Evolutionary conservation across 495 filamentous ascomycete species (phyloP).

Genomic region (Neohortaea acidophila): DNA sequence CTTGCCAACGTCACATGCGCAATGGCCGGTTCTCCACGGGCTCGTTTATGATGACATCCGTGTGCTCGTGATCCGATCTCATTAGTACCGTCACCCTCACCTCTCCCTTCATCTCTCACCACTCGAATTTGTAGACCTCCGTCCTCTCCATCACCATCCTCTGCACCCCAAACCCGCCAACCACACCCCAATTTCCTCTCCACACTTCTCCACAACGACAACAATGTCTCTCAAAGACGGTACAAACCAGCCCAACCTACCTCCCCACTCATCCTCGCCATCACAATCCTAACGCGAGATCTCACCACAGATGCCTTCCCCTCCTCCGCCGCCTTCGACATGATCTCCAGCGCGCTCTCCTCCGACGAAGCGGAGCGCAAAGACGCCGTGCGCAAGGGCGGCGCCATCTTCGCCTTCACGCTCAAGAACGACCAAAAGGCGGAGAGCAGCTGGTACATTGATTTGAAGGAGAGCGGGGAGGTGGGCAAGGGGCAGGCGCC

Average conservation of each 20-base stretch:
- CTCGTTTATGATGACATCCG: too few relatives aligned
- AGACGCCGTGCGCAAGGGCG: slow-evolving; percentile 64
- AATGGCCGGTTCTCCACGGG: too few relatives aligned
- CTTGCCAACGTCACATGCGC: too few relatives aligned
- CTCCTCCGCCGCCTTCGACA: slow-evolving; percentile 79
- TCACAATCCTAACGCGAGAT: neutral
- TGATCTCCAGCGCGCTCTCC: slow-evolving; percentile 64
- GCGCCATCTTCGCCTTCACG: slow-evolving; percentile 78
- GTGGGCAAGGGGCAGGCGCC: slow-evolving; percentile 59
- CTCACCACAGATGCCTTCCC: slow-evolving; percentile 59
- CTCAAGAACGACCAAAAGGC: slow-evolving; percentile 74
- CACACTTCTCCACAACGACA: slow-evolving; percentile 5
- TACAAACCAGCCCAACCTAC: slow-evolving; percentile 31
- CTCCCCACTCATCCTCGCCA: slow-evolving; percentile 1
- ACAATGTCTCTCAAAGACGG: slow-evolving; percentile 76
- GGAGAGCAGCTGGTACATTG: slow-evolving; percentile 80
- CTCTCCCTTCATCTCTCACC: too few relatives aligned
- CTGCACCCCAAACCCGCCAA: slow-evolving; percentile 1
- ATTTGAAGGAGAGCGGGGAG: slow-evolving; percentile 76
- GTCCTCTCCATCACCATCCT: neutral
- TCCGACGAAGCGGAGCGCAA: slow-evolving; percentile 59
- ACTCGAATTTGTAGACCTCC: too few relatives aligned
- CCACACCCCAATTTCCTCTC: neutral
- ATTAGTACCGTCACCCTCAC: too few relatives aligned
- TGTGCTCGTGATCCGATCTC: too few relatives aligned